A percentile compares a stretch with the other conserved stretches of the same genome.
These are phyloP conservation scores for Zopfia rhizophila DNA, from an alignment of 2,329 filamentous ascomycete species.

Conservation along the genomic window DNA sequence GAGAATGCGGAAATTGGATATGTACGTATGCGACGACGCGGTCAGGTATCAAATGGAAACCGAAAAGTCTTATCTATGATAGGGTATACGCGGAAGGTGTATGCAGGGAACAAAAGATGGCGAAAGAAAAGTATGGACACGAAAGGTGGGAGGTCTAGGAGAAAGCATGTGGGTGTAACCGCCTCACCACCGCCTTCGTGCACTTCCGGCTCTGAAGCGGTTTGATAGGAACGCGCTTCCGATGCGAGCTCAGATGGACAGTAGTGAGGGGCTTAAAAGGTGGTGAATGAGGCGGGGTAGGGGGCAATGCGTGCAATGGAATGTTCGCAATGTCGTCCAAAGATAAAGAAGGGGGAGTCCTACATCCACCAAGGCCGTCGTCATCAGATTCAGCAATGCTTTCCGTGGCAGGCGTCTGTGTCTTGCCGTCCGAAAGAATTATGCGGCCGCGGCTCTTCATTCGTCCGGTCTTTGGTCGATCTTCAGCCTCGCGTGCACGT, in stretches of 20 bases:
- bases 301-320: slow-evolving; percentile 29
- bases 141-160: slow-evolving; percentile 4
- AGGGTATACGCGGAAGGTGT: not conserved
- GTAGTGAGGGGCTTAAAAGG: slow-evolving; percentile 46
- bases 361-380: slow-evolving; percentile 93
- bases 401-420: slow-evolving; percentile 67
- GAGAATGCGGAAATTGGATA: slow-evolving; percentile 10
- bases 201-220: slow-evolving; percentile 29
- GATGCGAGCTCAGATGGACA: slow-evolving; percentile 41
- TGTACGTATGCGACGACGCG: slow-evolving; percentile 3
- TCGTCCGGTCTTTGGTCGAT: slow-evolving; percentile 58
- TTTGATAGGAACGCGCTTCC: slow-evolving; percentile 29
- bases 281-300: slow-evolving; percentile 49
- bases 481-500: slow-evolving; percentile 71
- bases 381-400: slow-evolving; percentile 80
- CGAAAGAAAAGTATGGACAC: not conserved
- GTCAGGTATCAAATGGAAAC: slow-evolving; percentile 4
- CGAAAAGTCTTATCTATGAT: not conserved
- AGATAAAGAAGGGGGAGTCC: slow-evolving; percentile 44
- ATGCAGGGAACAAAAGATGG: slow-evolving; percentile 17
- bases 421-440: slow-evolving; percentile 69
- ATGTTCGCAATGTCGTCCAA: slow-evolving; percentile 32
- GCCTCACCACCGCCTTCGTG: slow-evolving; percentile 30
- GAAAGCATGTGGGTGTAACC: slow-evolving; percentile 27
- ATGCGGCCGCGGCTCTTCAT: slow-evolving; percentile 78